phyloP scores from a whole-genome alignment of 164 flowering plant species.

The Litsea cubeba region DNA sequence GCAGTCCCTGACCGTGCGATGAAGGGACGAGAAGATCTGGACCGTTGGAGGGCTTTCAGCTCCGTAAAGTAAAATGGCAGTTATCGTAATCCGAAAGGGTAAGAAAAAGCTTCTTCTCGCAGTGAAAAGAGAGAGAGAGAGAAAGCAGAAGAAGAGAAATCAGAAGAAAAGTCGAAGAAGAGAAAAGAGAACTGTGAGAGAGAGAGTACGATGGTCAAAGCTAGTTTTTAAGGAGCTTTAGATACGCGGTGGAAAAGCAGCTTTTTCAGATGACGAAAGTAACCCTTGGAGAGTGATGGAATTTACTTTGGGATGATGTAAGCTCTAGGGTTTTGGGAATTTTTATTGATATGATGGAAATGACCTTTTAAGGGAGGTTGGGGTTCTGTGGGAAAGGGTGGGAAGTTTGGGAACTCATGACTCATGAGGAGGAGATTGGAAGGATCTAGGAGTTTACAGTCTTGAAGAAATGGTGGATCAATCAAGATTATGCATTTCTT shows the following conservation, averaged over 20 bases:
- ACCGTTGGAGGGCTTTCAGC: conserved; percentile 19
- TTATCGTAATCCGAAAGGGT: conserved; percentile 14
- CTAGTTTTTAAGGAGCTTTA: conserved; percentile 23
- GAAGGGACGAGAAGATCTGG: conserved; percentile 22
- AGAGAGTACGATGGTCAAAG: conserved; percentile 53
- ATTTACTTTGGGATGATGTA: background rate
- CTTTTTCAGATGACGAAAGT: conserved; percentile 4
- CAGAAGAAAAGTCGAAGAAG: background rate
- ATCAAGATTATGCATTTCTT: too few species aligned
- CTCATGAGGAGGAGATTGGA: background rate
- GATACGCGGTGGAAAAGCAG: conserved; percentile 18
- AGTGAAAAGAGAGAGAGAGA: conserved; percentile 3
- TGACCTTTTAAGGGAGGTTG: background rate
- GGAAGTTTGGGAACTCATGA: background rate
- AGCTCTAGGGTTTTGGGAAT: background rate
- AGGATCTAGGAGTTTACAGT: too few species aligned
- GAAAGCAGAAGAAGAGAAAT: conserved; percentile 7
- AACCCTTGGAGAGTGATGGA: background rate
- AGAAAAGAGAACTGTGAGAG: conserved; percentile 23
- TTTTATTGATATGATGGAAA: background rate
- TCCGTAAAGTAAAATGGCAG: conserved; percentile 1
- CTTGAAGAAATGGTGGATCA: too few species aligned
- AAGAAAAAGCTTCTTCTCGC: background rate
- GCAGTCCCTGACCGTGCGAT: conserved; percentile 20
- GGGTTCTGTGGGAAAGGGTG: background rate